Base-by-base conservation (phyloP, 352 stramenopile species). In the Pythium aristosporum region DNA sequence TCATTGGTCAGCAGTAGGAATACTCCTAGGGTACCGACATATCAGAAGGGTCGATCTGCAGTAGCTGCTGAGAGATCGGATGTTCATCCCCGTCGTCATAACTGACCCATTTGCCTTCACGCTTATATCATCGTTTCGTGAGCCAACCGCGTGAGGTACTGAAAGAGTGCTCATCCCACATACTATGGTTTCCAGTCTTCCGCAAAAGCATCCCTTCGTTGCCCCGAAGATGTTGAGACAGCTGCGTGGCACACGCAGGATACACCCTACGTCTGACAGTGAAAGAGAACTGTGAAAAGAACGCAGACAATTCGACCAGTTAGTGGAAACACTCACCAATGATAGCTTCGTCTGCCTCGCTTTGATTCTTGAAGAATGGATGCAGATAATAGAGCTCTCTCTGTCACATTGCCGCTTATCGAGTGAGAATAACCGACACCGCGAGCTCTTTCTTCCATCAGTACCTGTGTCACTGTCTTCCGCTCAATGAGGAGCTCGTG, bases 371-470 rank as follows among this genome's bases (percentile, higher is more conserved):
- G 54, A 95, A 95, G 32, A 95, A 95, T 21, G 85, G 73, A 56
- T 95, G 85, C 36, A 95, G 46, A 53, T 95, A 95, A 66, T 95
- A 95, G 4, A 95, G 71, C 65, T 95, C 87, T 59, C 87, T 74
- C 80, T 95, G 12, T 21, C 7, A 23, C 3, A 55, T 8, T 12
- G 20, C 8, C 44, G 56, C 7, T 41, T 10, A 10, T 50, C 44
- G 44, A 50, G 18, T 50, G 43, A 30, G 44, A 50, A 30, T 30
- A 30, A 30, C 25, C 5, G 25, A 30, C 3, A 30, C 25, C 25
- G 25, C 25, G 25, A 30, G 25, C 25, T 30, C 25, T 30, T 51
- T 44, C 12, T 3, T 0, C 5, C 0, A 30, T 5, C 2, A 21
- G 12, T 32, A 91, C 85, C 80, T 95, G 87, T 4, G 87, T 92